A percentile compares a stretch with the other conserved stretches of the same genome.
Conservation (phyloP, 306 rosid genomes). For the Pterocarpus macrocarpus region DNA sequence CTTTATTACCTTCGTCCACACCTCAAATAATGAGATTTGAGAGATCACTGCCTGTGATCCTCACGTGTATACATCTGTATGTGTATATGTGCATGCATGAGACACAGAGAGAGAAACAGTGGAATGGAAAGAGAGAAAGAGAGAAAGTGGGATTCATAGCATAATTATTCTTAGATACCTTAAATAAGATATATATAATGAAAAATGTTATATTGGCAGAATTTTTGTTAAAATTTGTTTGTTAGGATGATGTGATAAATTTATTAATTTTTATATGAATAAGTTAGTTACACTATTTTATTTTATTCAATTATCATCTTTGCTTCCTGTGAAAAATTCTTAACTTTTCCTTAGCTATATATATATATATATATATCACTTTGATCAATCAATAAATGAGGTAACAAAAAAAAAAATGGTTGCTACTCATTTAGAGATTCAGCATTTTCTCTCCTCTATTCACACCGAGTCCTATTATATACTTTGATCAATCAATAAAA, state of each 20-base stretch:
- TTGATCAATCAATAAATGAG: conserved; percentile 27
- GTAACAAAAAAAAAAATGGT: not conserved
- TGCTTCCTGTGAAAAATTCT: not conserved
- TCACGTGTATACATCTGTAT: conserved; percentile 40
- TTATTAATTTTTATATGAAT: no score
- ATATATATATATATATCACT: not conserved
- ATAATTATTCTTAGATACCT: conserved; percentile 5
- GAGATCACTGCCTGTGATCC: conserved; percentile 43
- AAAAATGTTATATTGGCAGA: no score
- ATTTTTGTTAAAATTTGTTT: no score
- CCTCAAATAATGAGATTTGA: conserved; percentile 36
- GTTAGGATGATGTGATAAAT: not conserved
- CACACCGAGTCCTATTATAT: no score
- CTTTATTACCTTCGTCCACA: conserved; percentile 53
- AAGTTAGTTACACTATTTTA: not conserved
- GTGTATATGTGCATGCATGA: conserved; percentile 6
- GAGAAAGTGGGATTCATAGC: not conserved
- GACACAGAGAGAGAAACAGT: not conserved
- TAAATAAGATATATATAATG: not conserved
- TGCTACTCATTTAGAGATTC: conserved; percentile 6
- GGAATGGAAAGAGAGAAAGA: not conserved
- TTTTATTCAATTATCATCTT: no score
- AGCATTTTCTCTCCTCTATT: not conserved
- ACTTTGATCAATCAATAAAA: conserved; percentile 19
- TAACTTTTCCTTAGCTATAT: not conserved